Conservation (phyloP, 352 stramenopile genomes). For the Phytophthora podocarpi region DNA sequence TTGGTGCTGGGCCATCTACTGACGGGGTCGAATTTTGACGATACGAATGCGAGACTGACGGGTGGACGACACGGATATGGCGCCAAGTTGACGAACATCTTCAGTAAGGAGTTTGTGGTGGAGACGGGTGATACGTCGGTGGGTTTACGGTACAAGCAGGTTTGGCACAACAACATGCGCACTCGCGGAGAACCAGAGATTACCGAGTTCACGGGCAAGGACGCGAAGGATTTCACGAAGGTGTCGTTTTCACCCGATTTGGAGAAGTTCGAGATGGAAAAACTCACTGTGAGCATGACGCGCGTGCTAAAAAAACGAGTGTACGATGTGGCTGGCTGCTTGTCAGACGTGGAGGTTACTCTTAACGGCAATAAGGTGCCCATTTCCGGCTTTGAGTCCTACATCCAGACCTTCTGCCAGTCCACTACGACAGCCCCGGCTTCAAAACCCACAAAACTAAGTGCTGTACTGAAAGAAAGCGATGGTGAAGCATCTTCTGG, state of each 20-base stretch:
- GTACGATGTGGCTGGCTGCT: conserved; percentile 98
- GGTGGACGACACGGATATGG: conserved; percentile 96
- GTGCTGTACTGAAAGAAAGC: conserved; percentile 7
- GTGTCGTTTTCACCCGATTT: conserved; percentile 99
- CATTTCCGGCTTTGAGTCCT: conserved; percentile 97
- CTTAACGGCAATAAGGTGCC: conserved; percentile 89
- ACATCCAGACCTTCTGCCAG: conserved; percentile 91
- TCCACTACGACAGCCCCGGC: conserved; percentile 44
- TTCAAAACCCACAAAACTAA: neutral
- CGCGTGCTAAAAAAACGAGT: conserved; percentile 96
- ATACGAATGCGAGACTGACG: conserved; percentile 97
- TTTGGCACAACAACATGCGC: conserved; percentile 98
- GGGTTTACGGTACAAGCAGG: conserved; percentile 88
- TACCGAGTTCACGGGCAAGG: conserved; percentile 72
- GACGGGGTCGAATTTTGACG: conserved; percentile 99
- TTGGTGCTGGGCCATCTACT: conserved; percentile 99
- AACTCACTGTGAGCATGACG: conserved; percentile 94
- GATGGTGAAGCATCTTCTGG: conserved; percentile 71
- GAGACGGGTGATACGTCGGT: conserved; percentile 95
- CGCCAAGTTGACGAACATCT: conserved; percentile 99
- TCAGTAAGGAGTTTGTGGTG: conserved; percentile 98
- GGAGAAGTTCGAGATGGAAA: conserved; percentile 95
- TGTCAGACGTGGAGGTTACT: conserved; percentile 93
- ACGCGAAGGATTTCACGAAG: conserved; percentile 94
- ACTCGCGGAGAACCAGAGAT: conserved; percentile 87